These are phyloP conservation scores for Leccinum rimulosum DNA, from an alignment of 768 basidiomycete genomes.

Conservation along the genomic window DNA sequence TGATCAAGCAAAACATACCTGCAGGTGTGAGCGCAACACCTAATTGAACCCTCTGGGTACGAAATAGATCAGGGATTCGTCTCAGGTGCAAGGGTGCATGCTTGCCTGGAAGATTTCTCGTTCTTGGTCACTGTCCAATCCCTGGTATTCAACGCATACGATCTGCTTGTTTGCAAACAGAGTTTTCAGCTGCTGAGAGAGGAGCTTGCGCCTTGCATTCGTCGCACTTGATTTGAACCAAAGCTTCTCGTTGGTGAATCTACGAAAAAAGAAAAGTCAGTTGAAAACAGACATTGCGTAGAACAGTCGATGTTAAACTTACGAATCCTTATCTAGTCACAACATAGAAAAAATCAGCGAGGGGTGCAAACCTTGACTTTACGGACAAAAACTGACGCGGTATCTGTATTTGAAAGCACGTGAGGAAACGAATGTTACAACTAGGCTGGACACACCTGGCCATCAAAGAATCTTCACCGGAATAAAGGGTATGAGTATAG, in stretches of 20 bases:
- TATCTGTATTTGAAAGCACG: constrained; percentile 33
- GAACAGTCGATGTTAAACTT: constrained; percentile 8
- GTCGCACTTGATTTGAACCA: constrained; percentile 33
- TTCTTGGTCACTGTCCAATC: constrained; percentile 50
- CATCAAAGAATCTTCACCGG: constrained; percentile 49
- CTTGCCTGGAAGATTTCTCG: constrained; percentile 63
- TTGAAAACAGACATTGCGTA: neutral
- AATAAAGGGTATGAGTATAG: neutral
- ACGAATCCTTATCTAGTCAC: constrained; percentile 41
- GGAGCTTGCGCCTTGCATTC: constrained; percentile 28
- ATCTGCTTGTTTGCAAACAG: constrained; percentile 46
- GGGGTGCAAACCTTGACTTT: neutral
- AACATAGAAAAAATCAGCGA: constrained; percentile 5
- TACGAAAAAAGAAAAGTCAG: neutral
- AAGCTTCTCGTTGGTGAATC: constrained; percentile 36
- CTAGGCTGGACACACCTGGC: constrained; percentile 40
- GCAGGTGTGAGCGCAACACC: constrained; percentile 50
- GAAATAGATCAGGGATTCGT: neutral
- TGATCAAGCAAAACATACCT: constrained; percentile 31
- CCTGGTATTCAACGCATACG: constrained; percentile 52
- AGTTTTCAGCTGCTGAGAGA: constrained; percentile 33
- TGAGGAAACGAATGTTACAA: neutral
- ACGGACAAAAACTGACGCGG: constrained; percentile 35
- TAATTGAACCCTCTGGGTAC: constrained; percentile 46
- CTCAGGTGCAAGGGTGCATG: neutral